Conservation (phyloP, 208 protist species). For the Leishmania aethiopica region DNA sequence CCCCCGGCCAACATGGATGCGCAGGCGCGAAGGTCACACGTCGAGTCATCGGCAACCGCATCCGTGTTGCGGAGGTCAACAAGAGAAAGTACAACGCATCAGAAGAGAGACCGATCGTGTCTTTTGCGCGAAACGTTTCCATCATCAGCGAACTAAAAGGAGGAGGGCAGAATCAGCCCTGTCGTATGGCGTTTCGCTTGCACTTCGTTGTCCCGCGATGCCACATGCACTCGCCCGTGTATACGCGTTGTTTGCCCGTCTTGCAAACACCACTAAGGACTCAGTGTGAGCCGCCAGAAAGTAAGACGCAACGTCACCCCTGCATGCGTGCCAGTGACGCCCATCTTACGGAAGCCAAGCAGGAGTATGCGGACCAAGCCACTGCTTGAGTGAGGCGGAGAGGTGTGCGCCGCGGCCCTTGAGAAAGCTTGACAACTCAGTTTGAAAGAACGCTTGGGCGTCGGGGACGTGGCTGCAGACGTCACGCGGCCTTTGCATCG, state of each 20-base stretch:
- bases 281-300: neutral
- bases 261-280: no score
- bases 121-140: neutral
- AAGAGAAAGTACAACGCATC: neutral
- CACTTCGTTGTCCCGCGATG: neutral
- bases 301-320: neutral
- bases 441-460: slow-evolving; percentile 64
- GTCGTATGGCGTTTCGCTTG: neutral
- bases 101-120: neutral
- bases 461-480: slow-evolving; percentile 69
- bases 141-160: neutral
- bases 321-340: neutral
- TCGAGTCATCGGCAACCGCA: neutral
- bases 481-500: slow-evolving; percentile 66
- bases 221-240: neutral
- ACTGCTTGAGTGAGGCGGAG: slow-evolving; percentile 35
- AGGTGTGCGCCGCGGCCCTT: slow-evolving; percentile 43
- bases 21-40: neutral
- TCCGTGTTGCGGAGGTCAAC: neutral
- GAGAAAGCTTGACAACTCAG: slow-evolving; percentile 59
- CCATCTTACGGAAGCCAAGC: slow-evolving; percentile 48
- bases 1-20: neutral
- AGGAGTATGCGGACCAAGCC: slow-evolving; percentile 50
- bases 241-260: neutral
- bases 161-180: neutral